Base-by-base conservation (phyloP, 2,329 filamentous ascomycete species). In the Nigrospora oryzae region DNA sequence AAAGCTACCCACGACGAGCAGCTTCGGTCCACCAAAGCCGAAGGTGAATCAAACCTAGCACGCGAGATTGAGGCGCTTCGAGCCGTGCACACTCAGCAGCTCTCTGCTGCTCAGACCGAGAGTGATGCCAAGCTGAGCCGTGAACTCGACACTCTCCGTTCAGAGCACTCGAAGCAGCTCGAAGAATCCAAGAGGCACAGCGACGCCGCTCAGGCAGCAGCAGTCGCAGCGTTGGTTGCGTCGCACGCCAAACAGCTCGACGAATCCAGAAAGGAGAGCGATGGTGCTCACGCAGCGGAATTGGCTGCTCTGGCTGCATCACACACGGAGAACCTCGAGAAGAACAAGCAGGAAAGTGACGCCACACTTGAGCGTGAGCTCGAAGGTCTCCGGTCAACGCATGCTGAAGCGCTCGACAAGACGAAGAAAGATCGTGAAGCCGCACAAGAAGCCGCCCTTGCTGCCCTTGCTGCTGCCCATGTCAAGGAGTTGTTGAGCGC, bases 331-430 rank as follows among this genome's bases (percentile, higher is more conserved):
- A 36, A 45, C 4, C 34, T 48, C 7, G 43, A 42, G 13, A 30
- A 45, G 31, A 17, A 16, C 13, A 47, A 41, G 32, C 28, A 40
- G 11, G 47, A 55, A 14, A 47, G 46, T 4, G 49, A 54, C 13
- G 49, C 49, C 3, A 31, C 50, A 13, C 56, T 53, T 39, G 43
- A 51, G 14, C 43, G 49, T 19, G 58, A 54, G 11, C 49, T 57
- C 31, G 56, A 55, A 19, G 40, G 54, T 14, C 50, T 63, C 12
- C 40, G 51, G 13, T 51, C 49, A 38, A 46, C 53, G 2, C 59
- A 63, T 40, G 39, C 45, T 28, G 59, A 55, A 33, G 46, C 62
- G 36, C 46, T 62, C 10, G 53, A 57, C n/a, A 50, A 51, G 11
- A 43, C 51, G 28, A 56, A 57, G 42, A 49, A 51, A 15, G 56